Evolutionary conservation across 176 grass and related monocot genomes (phyloP).

Genomic region (Carex cristatella): DNA sequence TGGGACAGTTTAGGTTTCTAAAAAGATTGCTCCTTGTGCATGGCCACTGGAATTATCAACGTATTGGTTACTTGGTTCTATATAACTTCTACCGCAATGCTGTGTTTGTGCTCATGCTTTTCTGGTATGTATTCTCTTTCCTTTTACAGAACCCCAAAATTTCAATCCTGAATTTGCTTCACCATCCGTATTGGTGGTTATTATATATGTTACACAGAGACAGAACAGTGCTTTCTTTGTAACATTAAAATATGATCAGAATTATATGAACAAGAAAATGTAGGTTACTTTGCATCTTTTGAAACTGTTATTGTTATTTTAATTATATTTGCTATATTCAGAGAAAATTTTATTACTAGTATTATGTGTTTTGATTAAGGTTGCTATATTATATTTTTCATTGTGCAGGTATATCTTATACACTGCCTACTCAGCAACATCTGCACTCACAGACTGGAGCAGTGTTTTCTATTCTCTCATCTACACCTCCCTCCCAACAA

Average conservation of each 20-base stretch:
- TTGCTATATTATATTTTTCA: neutral
- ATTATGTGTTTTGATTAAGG: neutral
- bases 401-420: constrained; percentile 80
- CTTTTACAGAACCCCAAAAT: neutral
- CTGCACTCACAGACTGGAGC: constrained; percentile 98
- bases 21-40: constrained; percentile 99
- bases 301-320: neutral
- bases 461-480: constrained; percentile 99
- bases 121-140: constrained; percentile 51
- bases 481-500: constrained; percentile 90
- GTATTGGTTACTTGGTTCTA: constrained; percentile 91
- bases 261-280: constrained; percentile 17
- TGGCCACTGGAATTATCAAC: constrained; percentile 99
- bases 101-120: constrained; percentile 97
- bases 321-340: neutral
- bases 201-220: neutral
- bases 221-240: neutral
- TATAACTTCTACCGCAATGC: constrained; percentile 99
- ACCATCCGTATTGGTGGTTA: neutral
- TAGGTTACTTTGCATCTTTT: neutral
- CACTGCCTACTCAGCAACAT: constrained; percentile 90
- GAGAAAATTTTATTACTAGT: neutral
- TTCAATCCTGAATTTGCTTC: neutral
- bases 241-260: constrained; percentile 3
- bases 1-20: constrained; percentile 97